Evolutionary conservation across 2,329 filamentous ascomycete species (phyloP).

Genomic region (Xylariaceae sp.): DNA sequence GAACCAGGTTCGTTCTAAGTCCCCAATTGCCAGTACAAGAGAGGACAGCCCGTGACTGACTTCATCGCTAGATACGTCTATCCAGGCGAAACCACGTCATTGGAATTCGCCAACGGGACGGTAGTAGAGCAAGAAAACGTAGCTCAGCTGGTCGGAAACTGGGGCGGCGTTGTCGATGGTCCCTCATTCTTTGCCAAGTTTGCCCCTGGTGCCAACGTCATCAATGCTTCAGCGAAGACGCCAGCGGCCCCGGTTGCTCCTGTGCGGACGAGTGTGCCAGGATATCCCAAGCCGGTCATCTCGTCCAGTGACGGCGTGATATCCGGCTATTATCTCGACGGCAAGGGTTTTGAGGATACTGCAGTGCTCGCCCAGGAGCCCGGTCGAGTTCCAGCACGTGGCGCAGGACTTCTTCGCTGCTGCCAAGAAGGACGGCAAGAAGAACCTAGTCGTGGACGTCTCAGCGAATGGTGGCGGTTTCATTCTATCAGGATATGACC

Average conservation of each 20-base stretch:
- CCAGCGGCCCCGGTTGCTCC: conserved; percentile 16
- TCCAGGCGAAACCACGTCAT: conserved; percentile 36
- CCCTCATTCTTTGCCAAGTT: conserved; percentile 30
- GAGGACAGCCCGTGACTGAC: background rate
- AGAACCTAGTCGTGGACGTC: conserved; percentile 51
- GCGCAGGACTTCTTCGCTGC: conserved; percentile 32
- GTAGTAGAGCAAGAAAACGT: conserved; percentile 30
- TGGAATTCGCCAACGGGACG: conserved; percentile 39
- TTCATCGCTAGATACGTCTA: conserved; percentile 32
- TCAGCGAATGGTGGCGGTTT: conserved; percentile 51
- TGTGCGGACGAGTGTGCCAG: conserved; percentile 16
- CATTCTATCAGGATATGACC: conserved; percentile 50
- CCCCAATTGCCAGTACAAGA: background rate
- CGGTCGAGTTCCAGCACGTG: conserved; percentile 31
- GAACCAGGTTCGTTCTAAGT: conserved; percentile 23
- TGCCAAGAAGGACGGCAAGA: conserved; percentile 45
- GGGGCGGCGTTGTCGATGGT: conserved; percentile 31
- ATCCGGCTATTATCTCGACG: conserved; percentile 33
- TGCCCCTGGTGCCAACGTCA: conserved; percentile 23
- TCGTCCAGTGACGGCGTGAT: conserved; percentile 28
- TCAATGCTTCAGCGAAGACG: conserved; percentile 4
- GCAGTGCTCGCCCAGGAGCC: conserved; percentile 30
- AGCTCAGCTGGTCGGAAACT: conserved; percentile 34
- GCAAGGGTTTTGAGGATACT: conserved; percentile 30
- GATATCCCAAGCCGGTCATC: conserved; percentile 32